phyloP scores from a whole-genome alignment of 345 rosid species.

The Dimocarpus longan region DNA sequence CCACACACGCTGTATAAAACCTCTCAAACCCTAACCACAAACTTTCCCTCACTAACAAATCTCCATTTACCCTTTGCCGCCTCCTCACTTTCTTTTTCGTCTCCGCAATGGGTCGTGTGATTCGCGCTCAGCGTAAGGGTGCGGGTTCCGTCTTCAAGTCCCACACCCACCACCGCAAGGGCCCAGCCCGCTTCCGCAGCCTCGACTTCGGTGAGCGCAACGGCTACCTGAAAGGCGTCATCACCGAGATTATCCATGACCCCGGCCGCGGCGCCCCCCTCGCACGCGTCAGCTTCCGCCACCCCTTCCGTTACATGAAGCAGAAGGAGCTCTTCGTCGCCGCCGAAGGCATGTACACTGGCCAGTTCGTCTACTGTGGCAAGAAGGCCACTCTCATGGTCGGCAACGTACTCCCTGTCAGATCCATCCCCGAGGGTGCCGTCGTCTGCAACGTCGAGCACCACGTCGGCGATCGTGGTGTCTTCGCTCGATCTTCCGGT shows the following conservation, averaged over 20 bases:
- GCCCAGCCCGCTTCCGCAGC: slow-evolving; percentile 51
- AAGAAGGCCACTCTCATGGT: slow-evolving; percentile 62
- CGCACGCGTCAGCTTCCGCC: slow-evolving; percentile 48
- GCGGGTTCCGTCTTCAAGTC: slow-evolving; percentile 61
- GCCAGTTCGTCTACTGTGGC: slow-evolving; percentile 65
- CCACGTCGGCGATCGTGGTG: slow-evolving; percentile 55
- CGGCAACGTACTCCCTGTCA: slow-evolving; percentile 57
- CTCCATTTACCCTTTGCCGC: background rate
- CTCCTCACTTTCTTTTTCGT: background rate
- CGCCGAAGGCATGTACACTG: slow-evolving; percentile 56
- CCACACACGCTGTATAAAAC: background rate
- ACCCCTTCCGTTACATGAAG: slow-evolving; percentile 50
- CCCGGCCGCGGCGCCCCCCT: slow-evolving; percentile 57
- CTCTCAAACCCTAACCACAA: background rate
- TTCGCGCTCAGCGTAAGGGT: slow-evolving; percentile 59
- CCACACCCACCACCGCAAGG: slow-evolving; percentile 60
- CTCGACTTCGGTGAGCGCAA: slow-evolving; percentile 58
- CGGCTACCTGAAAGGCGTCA: slow-evolving; percentile 51
- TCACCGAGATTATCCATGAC: slow-evolving; percentile 51
- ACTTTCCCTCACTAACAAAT: background rate
- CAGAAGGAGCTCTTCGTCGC: slow-evolving; percentile 61
- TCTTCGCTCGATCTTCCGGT: slow-evolving; percentile 43
- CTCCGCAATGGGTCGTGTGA: slow-evolving; percentile 44
- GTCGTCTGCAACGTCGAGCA: slow-evolving; percentile 57
- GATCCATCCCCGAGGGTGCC: slow-evolving; percentile 54